Base-by-base conservation (phyloP, 1,139 yeast species). In the Zygotorulaspora mrakii region DNA sequence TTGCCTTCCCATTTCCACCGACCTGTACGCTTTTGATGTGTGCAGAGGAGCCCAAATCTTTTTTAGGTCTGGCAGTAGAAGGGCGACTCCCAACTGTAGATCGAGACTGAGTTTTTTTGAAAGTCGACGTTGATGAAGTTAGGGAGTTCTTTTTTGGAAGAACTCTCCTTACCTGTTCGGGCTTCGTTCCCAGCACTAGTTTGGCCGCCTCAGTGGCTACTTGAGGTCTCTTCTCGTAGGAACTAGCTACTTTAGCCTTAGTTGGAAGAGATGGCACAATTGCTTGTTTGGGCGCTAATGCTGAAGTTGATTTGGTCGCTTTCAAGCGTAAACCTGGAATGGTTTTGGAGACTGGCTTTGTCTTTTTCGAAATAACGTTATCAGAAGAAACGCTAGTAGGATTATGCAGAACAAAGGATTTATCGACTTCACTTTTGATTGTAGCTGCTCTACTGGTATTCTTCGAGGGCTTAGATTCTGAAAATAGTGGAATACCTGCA, bases 291-390 rank as follows among this genome's bases (percentile, higher is more conserved):
- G 25, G 20, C 10, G 28, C 17, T 14, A 39, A 18, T 9, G 34
- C 20, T 8, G 46, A 41, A 22, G 43, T 42, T 13, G 46, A 42
- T 21, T 31, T 42, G 8, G 40, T 37, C n/a, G 39, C 28, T 25
- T 33, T 39, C 20, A 34, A 21, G 5, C 36, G 24, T 8, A 30
- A 22, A 4, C 37, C 13, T 3, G 22, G 17, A 10, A 20, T 31
- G 3, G 29, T 2, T 22, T 27, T 39, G 12, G 29, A 29, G 3
- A 39, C 6, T 4, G 28, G 14, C 13, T 22, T 39, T 3, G 21
- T 30, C 17, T 31, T 39, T 27, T 22, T 26, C 10, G 38, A 31
- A 12, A 9, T 17, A 4, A 29, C 22, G 9, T 6, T 20, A 9
- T 6, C 22, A 6, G 22, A 20, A 20, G 22, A 20, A 20, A 9